A percentile compares a stretch with the other conserved stretches of the same genome.
phyloP scores from a whole-genome alignment of 768 basidiomycete genomes.

The Phlebiopsis flavidoalba region DNA sequence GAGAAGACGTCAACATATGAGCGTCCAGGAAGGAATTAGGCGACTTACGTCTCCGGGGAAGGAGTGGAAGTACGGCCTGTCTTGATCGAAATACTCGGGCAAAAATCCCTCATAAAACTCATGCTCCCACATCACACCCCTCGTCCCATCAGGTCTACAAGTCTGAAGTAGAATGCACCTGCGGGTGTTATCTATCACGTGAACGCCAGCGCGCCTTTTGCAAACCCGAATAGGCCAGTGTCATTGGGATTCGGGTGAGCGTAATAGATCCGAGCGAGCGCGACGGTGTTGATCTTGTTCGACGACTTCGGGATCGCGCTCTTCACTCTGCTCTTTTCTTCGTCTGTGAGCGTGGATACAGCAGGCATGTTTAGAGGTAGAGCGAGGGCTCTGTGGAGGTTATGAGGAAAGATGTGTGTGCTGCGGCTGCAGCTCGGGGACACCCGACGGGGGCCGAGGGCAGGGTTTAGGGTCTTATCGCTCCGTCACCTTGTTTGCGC shows the following conservation, averaged over 20 bases:
- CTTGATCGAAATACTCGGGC: constrained; percentile 68
- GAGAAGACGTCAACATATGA: not conserved
- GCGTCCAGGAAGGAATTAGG: no score
- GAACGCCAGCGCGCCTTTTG: constrained; percentile 78
- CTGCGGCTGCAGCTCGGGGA: constrained; percentile 3
- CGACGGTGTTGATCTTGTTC: constrained; percentile 79
- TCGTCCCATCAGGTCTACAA: constrained; percentile 80
- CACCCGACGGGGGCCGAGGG: not conserved
- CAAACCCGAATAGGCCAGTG: constrained; percentile 83
- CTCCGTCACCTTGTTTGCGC: constrained; percentile 2
- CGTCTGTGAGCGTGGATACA: constrained; percentile 59
- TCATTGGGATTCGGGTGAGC: constrained; percentile 69
- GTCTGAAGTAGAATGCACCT: constrained; percentile 59
- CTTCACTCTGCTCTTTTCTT: constrained; percentile 79
- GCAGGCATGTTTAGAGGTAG: constrained; percentile 53
- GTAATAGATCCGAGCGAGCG: constrained; percentile 85
- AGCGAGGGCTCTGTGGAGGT: not conserved
- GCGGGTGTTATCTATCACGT: constrained; percentile 52
- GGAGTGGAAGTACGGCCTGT: constrained; percentile 88
- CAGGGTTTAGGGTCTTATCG: constrained; percentile 1
- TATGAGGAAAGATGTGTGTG: not conserved
- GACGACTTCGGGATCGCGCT: constrained; percentile 45
- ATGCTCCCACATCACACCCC: constrained; percentile 91
- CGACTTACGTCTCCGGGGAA: constrained; percentile 88
- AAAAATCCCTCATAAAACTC: constrained; percentile 81